These are phyloP conservation scores for Juglanconis juglandina DNA, from an alignment of 2,329 filamentous ascomycete genomes.

Conservation along the genomic window DNA sequence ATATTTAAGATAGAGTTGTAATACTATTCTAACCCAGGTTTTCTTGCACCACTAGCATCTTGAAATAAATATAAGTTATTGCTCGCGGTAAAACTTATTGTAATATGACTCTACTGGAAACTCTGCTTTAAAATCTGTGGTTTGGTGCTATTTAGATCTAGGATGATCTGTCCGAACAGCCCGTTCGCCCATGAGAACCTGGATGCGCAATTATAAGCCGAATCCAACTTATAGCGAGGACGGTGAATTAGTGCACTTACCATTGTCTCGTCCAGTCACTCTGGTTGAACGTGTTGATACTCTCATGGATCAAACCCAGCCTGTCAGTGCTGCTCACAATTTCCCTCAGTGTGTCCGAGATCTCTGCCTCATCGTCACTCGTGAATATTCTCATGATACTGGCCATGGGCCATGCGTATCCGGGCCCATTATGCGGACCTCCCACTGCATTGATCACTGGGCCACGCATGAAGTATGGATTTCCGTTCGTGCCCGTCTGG, in stretches of 20 bases:
- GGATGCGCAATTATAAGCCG: conserved; percentile 26
- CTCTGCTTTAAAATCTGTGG: conserved; percentile 46
- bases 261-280: conserved; percentile 41
- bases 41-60: too few relatives aligned
- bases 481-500: conserved; percentile 47
- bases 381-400: conserved; percentile 78
- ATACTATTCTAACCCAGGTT: too few relatives aligned
- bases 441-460: conserved; percentile 50
- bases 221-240: not conserved
- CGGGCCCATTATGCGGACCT: conserved; percentile 54
- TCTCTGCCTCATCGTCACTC: conserved; percentile 71
- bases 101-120: conserved; percentile 28
- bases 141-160: conserved; percentile 70
- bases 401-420: conserved; percentile 85
- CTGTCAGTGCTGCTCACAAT: conserved; percentile 66
- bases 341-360: conserved; percentile 58
- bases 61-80: too few relatives aligned
- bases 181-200: conserved; percentile 93
- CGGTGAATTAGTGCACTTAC: conserved; percentile 24
- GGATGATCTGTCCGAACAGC: conserved; percentile 77
- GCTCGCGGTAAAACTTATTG: too few relatives aligned
- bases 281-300: conserved; percentile 63
- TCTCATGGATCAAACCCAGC: conserved; percentile 80
- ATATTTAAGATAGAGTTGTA: too few relatives aligned
- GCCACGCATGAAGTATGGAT: conserved; percentile 65